Evolutionary conservation across 345 rosid genomes (phyloP), one percentile per base, ranked within the genome.

Genomic region (Carallia pectinifolia): DNA sequence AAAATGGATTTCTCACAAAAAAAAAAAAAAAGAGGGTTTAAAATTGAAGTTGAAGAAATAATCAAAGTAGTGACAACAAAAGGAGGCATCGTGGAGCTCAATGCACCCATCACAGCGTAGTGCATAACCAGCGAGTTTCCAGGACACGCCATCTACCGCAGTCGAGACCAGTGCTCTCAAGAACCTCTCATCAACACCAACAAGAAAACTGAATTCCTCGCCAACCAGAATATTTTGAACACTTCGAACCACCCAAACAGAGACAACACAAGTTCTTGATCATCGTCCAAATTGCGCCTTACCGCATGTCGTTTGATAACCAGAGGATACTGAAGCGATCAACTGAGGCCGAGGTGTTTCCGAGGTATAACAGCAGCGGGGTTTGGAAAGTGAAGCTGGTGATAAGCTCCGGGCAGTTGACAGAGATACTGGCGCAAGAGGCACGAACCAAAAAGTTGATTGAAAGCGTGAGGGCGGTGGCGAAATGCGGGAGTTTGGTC

Each of bases 331-430:
- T 67, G 65, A 85, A 70, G 71, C 69, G 82, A 52, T 37, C 67
- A 1, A 37, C 74, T 5, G 85, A 74, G 39, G 71, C 81, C 0
- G 85, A 83, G 74, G 83, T 85, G 68, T 65, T 74, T 62, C 82
- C 83, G 5, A 87, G 82, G 82, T 81, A 87, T 50, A 82, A 80
- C 6, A 74, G 81, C 36, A 34, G 77, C 4, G 96, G 91, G 23
- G 87, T 87, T 69, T 91, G 95, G 97, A 91, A 91, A 76, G 97
- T 91, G 78, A 89, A 85, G 84, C 76, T 91, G 36, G 91, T 87
- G 64, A 91, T 91, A 79, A 83, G 83, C 55, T 86, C 92, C n/a
- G 92, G 86, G 73, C 88, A 91, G 71, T 56, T 91, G 81, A 83
- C 86, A 60, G 91, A 86, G 71, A 91, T 91, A 74, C 79, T 91